These are phyloP conservation scores for Amylocarpus encephaloides DNA, from an alignment of 2,329 filamentous ascomycete species.

Conservation along the genomic window DNA sequence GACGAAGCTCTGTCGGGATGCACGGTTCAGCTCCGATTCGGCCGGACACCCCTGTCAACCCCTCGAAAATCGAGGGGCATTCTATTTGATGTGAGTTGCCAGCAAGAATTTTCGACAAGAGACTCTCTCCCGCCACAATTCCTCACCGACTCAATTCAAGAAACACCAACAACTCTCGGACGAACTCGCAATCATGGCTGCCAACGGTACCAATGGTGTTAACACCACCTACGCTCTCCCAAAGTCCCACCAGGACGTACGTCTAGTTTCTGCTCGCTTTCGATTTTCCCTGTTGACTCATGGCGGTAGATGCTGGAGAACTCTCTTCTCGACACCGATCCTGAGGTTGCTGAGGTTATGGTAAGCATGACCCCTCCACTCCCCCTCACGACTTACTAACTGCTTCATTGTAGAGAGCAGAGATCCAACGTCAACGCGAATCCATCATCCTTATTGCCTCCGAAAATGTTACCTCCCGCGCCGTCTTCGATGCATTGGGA, in stretches of 20 bases:
- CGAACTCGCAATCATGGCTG: constrained; percentile 18
- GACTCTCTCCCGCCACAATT: not conserved
- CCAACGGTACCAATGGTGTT: constrained; percentile 10
- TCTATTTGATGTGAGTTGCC: not conserved
- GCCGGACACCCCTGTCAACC: not conserved
- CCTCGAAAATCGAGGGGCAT: not conserved
- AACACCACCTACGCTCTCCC: constrained; percentile 51
- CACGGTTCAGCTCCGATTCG: not conserved
- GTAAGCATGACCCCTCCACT: constrained; percentile 44
- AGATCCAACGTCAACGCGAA: constrained; percentile 95
- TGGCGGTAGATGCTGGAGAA: constrained; percentile 80
- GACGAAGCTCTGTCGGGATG: not conserved
- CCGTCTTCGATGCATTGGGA: constrained; percentile 95
- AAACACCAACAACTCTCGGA: constrained; percentile 3
- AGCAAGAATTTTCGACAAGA: not conserved
- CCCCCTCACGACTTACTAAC: constrained; percentile 1
- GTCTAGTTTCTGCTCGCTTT: constrained; percentile 27
- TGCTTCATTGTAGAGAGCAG: constrained; percentile 58
- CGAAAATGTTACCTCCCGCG: constrained; percentile 97
- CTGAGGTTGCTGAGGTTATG: constrained; percentile 96
- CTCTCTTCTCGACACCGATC: constrained; percentile 83
- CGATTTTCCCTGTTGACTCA: constrained; percentile 32
- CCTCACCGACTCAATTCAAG: constrained; percentile 1
- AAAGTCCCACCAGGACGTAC: constrained; percentile 58
- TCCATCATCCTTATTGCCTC: constrained; percentile 98